Conservation (phyloP, 192 early-diverging fungal species). For the Chytriomyces hyalinus region DNA sequence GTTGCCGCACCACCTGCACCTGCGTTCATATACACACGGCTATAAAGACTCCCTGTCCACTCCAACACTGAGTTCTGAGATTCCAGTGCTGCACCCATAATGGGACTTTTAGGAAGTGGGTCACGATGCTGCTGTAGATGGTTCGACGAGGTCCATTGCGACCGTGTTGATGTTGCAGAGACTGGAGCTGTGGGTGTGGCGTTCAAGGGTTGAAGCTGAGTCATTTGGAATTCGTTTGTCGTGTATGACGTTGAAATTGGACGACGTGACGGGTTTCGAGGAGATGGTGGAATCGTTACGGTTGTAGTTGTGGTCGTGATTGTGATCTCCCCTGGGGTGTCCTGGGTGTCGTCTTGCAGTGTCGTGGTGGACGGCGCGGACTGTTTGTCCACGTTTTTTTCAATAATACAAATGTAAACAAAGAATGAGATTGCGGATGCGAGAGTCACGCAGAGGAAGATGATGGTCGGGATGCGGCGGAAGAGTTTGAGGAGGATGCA, state of each 20-base stretch:
- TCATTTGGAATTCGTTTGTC: neutral
- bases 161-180: neutral
- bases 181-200: neutral
- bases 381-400: constrained; percentile 49
- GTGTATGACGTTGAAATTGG: neutral
- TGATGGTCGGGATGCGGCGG: constrained; percentile 63
- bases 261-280: neutral
- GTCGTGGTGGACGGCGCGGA: constrained; percentile 11
- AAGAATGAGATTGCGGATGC: constrained; percentile 61
- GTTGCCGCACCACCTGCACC: too few relatives aligned
- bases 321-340: constrained; percentile 14
- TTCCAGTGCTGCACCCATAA: neutral
- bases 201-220: neutral
- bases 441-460: constrained; percentile 66
- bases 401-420: constrained; percentile 60
- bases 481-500: constrained; percentile 76
- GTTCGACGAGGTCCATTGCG: neutral
- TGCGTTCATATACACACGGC: constrained; percentile 5
- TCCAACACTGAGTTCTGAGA: constrained; percentile 6
- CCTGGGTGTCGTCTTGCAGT: too few relatives aligned
- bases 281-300: constrained; percentile 6
- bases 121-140: neutral
- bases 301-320: constrained; percentile 29
- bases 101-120: neutral
- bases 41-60: constrained; percentile 20